A percentile compares a stretch with the other conserved stretches of the same genome.
Evolutionary conservation across 805 yeast species (phyloP).

Genomic region (Yarrowia divulgata): DNA sequence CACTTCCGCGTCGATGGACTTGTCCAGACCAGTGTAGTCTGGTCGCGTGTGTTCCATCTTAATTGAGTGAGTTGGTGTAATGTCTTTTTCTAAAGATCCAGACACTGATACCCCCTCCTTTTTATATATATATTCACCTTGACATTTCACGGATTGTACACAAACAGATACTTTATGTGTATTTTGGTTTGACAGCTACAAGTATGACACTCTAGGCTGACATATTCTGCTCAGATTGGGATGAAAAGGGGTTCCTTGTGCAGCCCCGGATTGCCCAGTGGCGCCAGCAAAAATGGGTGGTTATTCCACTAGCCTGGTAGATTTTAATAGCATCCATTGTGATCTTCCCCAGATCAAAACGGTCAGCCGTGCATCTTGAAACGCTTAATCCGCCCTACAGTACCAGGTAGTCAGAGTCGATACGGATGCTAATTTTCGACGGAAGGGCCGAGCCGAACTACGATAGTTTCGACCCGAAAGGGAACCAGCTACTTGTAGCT

Average conservation of each 20-base stretch:
- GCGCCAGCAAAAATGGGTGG: too few species aligned
- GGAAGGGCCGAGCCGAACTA: constrained; percentile 14
- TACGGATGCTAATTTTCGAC: background rate
- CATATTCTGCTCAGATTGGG: too few species aligned
- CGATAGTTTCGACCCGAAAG: constrained; percentile 17
- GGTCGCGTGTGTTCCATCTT: background rate
- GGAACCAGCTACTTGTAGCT: background rate
- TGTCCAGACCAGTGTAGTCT: constrained; percentile 16
- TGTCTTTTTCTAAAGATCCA: too few species aligned
- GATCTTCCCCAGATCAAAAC: constrained; percentile 5
- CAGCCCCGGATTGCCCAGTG: background rate
- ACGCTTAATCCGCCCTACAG: too few species aligned
- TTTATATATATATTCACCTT: constrained; percentile 7
- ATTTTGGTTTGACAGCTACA: background rate
- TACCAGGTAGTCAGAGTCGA: constrained; percentile 1
- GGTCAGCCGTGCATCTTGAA: constrained; percentile 6
- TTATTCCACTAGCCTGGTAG: background rate
- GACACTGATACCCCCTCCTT: background rate
- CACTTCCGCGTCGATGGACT: constrained; percentile 17
- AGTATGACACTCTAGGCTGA: too few species aligned
- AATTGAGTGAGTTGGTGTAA: background rate
- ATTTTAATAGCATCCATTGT: too few species aligned
- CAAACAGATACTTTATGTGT: background rate
- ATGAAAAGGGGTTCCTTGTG: background rate
- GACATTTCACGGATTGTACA: background rate